Conservation (phyloP, 768 basidiomycete species). For the Pulveroboletus sp. region DNA sequence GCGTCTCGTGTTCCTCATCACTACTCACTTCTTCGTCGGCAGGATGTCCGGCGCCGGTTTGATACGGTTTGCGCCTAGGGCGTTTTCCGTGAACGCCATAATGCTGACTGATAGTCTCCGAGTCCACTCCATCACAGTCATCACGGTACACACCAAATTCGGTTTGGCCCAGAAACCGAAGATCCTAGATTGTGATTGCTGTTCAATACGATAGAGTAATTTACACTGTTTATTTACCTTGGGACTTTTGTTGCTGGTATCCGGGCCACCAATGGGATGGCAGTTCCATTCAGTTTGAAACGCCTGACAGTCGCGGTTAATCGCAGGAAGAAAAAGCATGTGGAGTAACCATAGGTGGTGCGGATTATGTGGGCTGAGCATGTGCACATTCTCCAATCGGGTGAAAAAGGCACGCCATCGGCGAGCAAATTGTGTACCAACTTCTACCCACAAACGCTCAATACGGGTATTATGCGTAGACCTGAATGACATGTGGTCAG, state of each 20-base stretch:
- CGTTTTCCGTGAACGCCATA: background rate
- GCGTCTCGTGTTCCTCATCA: background rate
- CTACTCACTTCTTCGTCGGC: background rate
- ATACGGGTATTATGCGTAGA: conserved; percentile 44
- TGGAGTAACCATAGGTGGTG: conserved; percentile 46
- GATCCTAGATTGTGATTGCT: conserved; percentile 4
- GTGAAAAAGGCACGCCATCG: conserved; percentile 44
- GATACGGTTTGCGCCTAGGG: background rate
- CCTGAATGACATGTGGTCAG: no score
- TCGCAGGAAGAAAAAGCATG: conserved; percentile 35
- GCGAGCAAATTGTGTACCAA: conserved; percentile 37
- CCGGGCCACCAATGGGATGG: conserved; percentile 24
- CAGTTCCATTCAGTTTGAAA: conserved; percentile 40
- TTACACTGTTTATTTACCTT: background rate
- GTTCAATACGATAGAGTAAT: background rate
- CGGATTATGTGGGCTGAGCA: conserved; percentile 29
- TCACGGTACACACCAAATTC: conserved; percentile 6
- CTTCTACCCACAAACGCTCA: conserved; percentile 45
- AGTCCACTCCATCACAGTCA: background rate
- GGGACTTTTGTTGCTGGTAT: conserved; percentile 10
- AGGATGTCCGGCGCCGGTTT: conserved; percentile 1
- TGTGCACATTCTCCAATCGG: conserved; percentile 34
- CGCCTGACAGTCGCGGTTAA: conserved; percentile 36
- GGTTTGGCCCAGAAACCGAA: conserved; percentile 12
- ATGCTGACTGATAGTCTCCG: background rate